phyloP scores from a whole-genome alignment of 1,284 basidiomycete genomes.

The Leccinum insolens region DNA sequence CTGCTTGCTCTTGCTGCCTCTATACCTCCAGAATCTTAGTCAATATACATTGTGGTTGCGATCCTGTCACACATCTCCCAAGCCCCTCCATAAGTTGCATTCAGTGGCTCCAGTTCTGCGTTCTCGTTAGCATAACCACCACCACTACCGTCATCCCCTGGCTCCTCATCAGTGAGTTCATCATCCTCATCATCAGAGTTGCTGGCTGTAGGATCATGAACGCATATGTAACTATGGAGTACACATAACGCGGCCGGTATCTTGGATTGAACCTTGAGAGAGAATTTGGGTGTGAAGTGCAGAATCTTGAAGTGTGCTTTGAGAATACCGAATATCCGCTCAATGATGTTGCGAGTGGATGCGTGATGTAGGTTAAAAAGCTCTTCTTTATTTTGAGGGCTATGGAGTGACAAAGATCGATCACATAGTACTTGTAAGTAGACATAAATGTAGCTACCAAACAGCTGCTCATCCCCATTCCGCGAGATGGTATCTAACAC shows the following conservation, averaged over 20 bases:
- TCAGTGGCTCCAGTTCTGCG: not conserved
- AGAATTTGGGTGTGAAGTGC: not conserved
- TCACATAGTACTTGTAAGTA: no score
- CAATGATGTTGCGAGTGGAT: not conserved
- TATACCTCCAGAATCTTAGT: not conserved
- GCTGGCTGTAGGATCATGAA: not conserved
- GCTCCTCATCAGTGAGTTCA: not conserved
- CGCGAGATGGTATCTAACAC: constrained; percentile 5
- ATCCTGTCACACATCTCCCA: not conserved
- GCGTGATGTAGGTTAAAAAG: not conserved
- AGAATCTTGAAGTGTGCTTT: not conserved
- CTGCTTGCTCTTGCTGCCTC: not conserved
- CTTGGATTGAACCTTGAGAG: not conserved
- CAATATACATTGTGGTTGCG: not conserved
- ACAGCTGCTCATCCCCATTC: constrained; percentile 1
- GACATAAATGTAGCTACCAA: not conserved
- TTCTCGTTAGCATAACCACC: not conserved
- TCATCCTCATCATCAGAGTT: no score
- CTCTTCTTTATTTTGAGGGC: not conserved
- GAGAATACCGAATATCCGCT: not conserved
- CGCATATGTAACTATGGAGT: not conserved
- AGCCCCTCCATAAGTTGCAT: no score
- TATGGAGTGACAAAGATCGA: not conserved
- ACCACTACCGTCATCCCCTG: not conserved
- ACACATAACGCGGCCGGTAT: not conserved